Conservation (phyloP, 495 filamentous ascomycete species). For the Schizothecium vesticola region DNA sequence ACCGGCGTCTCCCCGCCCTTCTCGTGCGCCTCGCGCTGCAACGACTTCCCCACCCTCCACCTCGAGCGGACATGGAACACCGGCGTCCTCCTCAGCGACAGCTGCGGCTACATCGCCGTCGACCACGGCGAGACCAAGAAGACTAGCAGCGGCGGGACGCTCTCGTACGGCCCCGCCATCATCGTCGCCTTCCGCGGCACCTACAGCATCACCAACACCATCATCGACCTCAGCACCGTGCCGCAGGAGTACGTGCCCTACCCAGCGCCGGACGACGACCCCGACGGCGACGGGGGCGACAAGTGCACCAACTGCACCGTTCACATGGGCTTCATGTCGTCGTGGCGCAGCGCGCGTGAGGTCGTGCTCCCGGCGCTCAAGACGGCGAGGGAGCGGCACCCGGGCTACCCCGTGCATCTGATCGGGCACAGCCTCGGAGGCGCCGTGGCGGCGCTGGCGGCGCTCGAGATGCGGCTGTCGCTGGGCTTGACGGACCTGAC, state of each 20-base stretch:
- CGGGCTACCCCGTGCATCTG: constrained; percentile 66
- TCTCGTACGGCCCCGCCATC: constrained; percentile 42
- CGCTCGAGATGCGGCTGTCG: constrained; percentile 58
- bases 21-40: constrained; percentile 74
- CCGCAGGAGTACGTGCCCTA: constrained; percentile 92
- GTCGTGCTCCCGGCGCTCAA: constrained; percentile 57
- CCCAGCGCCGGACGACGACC: constrained; percentile 47
- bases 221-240: constrained; percentile 78
- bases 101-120: constrained; percentile 88
- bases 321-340: constrained; percentile 80
- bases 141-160: constrained; percentile 25
- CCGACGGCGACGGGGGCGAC: constrained; percentile 34
- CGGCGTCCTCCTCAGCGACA: constrained; percentile 78
- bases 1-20: constrained; percentile 76
- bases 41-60: constrained; percentile 71
- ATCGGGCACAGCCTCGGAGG: constrained; percentile 91
- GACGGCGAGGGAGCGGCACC: constrained; percentile 51
- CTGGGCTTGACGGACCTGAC: constrained; percentile 56
- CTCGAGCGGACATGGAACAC: constrained; percentile 86
- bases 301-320: constrained; percentile 81
- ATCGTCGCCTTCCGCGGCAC: constrained; percentile 94
- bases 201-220: constrained; percentile 84
- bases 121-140: constrained; percentile 51
- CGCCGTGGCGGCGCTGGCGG: constrained; percentile 83
- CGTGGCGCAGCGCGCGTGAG: constrained; percentile 69